These are phyloP conservation scores for Fusarium cicatricum DNA, from an alignment of 2,329 filamentous ascomycete species.

Conservation along the genomic window DNA sequence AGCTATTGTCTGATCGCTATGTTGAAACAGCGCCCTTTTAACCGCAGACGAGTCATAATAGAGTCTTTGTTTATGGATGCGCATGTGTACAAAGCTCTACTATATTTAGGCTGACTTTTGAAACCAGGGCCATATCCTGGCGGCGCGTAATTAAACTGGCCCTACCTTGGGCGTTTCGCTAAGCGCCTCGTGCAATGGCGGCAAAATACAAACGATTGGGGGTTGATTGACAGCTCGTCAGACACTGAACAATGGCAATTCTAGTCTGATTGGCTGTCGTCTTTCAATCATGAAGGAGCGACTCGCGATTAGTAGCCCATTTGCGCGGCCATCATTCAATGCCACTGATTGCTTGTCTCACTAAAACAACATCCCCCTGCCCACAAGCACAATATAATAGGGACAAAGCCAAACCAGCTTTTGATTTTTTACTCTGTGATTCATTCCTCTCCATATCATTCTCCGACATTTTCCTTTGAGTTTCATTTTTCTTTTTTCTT, in stretches of 20 bases:
- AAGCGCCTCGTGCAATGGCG: slow-evolving; percentile 32
- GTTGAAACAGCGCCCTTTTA: no score
- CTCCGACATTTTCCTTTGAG: no score
- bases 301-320: slow-evolving; percentile 7
- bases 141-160: slow-evolving; percentile 19
- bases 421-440: not conserved
- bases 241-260: slow-evolving; percentile 1
- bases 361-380: not conserved
- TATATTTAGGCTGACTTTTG: no score
- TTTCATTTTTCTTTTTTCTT: not conserved
- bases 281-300: not conserved
- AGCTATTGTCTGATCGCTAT: no score
- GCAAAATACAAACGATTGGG: slow-evolving; percentile 36
- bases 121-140: not conserved
- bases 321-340: not conserved
- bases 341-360: not conserved
- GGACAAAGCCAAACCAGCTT: no score
- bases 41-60: no score
- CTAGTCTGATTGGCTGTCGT: slow-evolving; percentile 26
- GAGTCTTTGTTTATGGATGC: no score
- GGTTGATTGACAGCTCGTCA: slow-evolving; percentile 6
- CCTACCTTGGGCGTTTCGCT: slow-evolving; percentile 29
- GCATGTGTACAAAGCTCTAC: no score
- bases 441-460: not conserved
- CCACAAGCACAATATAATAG: no score